Percentiles rank a stretch among this genome's conserved stretches.
phyloP scores from a whole-genome alignment of 2,329 filamentous ascomycete genomes.

The Exophiala sideris region DNA sequence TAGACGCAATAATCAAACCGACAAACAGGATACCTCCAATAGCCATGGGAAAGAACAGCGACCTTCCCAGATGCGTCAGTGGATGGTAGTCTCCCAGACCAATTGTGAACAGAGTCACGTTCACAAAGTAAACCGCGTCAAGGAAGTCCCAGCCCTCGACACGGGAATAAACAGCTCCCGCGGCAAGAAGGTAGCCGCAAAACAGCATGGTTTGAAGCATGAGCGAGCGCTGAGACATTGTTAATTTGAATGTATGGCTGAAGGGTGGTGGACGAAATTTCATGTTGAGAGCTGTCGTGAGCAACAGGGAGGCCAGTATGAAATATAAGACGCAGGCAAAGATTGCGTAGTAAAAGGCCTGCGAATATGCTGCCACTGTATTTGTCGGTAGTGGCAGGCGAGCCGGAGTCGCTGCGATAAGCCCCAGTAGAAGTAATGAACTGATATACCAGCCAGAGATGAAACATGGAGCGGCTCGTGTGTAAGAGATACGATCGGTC shows the following conservation, averaged over 20 bases:
- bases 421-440: slow-evolving; percentile 11
- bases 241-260: slow-evolving; percentile 46
- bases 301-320: slow-evolving; percentile 51
- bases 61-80: slow-evolving; percentile 34
- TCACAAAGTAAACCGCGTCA: slow-evolving; percentile 36
- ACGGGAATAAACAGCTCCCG: slow-evolving; percentile 34
- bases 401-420: slow-evolving; percentile 11
- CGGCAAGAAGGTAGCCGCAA: slow-evolving; percentile 36
- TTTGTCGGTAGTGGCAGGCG: slow-evolving; percentile 4
- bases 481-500: slow-evolving; percentile 1
- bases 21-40: slow-evolving; percentile 37
- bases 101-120: slow-evolving; percentile 37
- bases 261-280: not conserved
- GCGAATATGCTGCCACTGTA: slow-evolving; percentile 28
- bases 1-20: slow-evolving; percentile 36
- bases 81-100: slow-evolving; percentile 36
- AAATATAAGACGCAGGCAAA: slow-evolving; percentile 56
- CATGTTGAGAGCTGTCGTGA: slow-evolving; percentile 66
- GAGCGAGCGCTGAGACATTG: slow-evolving; percentile 51
- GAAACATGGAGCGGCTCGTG: slow-evolving; percentile 3
- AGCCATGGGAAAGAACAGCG: slow-evolving; percentile 36
- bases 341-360: slow-evolving; percentile 58
- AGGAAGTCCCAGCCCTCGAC: slow-evolving; percentile 37
- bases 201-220: slow-evolving; percentile 41
- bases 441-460: slow-evolving; percentile 18